Conservation (phyloP, 169 alveolate genomes). For the Cryptosporidium sp. region DNA sequence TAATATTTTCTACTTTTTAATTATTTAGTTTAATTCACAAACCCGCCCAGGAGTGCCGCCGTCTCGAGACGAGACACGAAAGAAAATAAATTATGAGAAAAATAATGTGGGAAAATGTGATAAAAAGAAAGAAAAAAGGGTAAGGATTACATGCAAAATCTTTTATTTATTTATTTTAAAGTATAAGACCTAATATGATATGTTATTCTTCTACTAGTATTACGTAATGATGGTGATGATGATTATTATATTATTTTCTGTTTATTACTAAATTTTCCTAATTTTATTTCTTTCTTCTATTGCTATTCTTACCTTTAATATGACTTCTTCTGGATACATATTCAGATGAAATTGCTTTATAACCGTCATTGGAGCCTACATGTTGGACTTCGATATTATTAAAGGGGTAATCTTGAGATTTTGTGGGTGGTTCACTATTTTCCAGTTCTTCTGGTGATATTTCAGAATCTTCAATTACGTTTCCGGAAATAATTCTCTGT, state of each 20-base stretch:
- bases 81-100: background rate
- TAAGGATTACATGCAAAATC: background rate
- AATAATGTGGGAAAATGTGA: background rate
- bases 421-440: background rate
- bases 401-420: background rate
- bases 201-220: background rate
- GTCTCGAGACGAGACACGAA: constrained; percentile 71
- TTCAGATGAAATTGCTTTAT: constrained; percentile 29
- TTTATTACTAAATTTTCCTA: background rate
- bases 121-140: background rate
- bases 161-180: background rate
- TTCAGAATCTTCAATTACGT: constrained; percentile 19
- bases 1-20: background rate
- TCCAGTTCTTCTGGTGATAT: constrained; percentile 67
- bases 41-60: constrained; percentile 26
- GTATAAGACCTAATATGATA: too few species aligned
- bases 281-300: background rate
- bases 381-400: background rate
- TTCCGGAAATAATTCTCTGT: constrained; percentile 32
- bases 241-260: background rate
- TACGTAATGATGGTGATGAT: too few species aligned
- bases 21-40: background rate
- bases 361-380: constrained; percentile 45
- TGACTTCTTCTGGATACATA: constrained; percentile 4
- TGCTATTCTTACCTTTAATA: background rate